Evolutionary conservation across 352 stramenopile species (phyloP).

Genomic region (Globisporangium parvum): DNA sequence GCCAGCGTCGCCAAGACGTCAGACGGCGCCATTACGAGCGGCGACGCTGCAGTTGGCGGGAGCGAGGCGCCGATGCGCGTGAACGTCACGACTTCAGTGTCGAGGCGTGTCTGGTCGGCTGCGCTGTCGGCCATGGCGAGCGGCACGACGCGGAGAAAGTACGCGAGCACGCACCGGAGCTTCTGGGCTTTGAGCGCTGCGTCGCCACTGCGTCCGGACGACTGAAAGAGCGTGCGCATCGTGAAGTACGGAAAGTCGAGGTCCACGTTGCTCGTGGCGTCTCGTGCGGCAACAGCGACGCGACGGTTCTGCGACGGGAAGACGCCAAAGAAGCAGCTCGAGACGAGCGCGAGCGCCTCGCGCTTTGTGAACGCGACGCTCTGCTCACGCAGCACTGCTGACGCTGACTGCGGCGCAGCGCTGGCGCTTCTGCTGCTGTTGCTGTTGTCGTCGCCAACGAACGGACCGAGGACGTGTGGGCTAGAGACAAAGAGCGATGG

Average conservation of each 20-base stretch:
- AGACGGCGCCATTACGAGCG: conserved; percentile 9
- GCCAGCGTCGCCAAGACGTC: conserved; percentile 16
- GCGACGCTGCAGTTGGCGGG: conserved; percentile 1
- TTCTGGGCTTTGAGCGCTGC: conserved; percentile 53
- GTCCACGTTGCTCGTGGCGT: conserved; percentile 3
- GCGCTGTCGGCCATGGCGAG: conserved; percentile 13
- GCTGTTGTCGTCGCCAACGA: not conserved
- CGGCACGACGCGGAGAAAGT: conserved; percentile 53
- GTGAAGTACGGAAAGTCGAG: conserved; percentile 53
- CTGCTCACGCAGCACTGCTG: conserved; percentile 12
- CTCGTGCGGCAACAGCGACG: not conserved
- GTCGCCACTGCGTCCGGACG: conserved; percentile 15
- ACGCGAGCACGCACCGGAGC: conserved; percentile 63
- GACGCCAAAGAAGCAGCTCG: conserved; percentile 55
- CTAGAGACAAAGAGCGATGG: conserved; percentile 39
- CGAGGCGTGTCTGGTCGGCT: conserved; percentile 2
- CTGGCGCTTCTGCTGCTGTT: not conserved
- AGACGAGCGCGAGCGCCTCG: conserved; percentile 39
- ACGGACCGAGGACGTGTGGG: conserved; percentile 31
- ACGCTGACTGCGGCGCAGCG: conserved; percentile 6
- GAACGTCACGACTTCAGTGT: conserved; percentile 46
- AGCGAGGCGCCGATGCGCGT: conserved; percentile 36
- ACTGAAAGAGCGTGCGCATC: conserved; percentile 33
- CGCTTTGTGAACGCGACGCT: conserved; percentile 36
- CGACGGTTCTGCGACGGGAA: conserved; percentile 39